Conservation (phyloP, 2,329 filamentous ascomycete species). For the Curvularia eragrostidis region DNA sequence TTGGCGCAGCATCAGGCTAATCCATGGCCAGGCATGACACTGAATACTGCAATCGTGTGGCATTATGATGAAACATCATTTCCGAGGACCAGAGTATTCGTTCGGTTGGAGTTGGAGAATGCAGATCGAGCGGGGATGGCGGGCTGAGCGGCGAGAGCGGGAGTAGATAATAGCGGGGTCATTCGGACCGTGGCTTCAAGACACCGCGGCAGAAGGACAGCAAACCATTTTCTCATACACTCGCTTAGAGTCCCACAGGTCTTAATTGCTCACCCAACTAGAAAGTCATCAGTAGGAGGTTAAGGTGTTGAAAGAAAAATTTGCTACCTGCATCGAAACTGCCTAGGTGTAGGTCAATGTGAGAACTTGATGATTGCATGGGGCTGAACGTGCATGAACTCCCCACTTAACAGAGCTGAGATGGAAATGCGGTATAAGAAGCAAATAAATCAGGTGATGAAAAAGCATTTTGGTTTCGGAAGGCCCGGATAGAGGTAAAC, state of each 20-base stretch:
- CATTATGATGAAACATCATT: neutral
- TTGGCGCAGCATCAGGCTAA: neutral
- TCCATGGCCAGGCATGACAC: neutral
- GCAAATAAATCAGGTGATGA: neutral
- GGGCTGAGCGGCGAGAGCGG: neutral
- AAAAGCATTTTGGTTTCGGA: neutral
- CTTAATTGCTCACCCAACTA: neutral
- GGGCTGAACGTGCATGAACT: neutral
- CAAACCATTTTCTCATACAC: neutral
- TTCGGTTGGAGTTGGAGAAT: neutral
- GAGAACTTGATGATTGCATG: neutral
- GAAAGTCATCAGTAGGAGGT: neutral
- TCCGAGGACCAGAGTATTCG: neutral
- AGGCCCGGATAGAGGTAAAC: neutral
- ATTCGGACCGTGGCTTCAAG: neutral
- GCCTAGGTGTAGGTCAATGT: neutral
- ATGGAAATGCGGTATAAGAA: neutral
- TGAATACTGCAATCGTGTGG: neutral
- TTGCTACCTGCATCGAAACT: neutral
- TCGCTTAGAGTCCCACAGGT: neutral
- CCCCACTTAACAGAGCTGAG: neutral
- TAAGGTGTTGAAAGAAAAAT: neutral
- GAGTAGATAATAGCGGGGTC: neutral
- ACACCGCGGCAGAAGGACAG: neutral
- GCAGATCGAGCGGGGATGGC: neutral